A percentile compares a stretch with the other conserved stretches of the same genome.
These are phyloP conservation scores for Epichloe hybrida DNA, from an alignment of 2,329 filamentous ascomycete genomes.

Conservation along the genomic window DNA sequence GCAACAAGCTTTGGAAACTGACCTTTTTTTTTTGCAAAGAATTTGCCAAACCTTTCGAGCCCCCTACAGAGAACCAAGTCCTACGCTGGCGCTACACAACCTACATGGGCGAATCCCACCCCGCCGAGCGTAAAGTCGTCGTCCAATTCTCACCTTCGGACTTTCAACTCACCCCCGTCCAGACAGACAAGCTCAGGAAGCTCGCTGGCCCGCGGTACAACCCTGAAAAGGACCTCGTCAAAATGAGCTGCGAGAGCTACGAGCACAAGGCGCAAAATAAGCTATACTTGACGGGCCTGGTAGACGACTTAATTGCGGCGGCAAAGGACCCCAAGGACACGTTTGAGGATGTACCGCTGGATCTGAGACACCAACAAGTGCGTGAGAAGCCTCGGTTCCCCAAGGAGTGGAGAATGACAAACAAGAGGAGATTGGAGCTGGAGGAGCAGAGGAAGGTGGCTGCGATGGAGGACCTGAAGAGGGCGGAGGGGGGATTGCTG, in stretches of 20 bases:
- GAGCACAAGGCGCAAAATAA: slow-evolving; percentile 92
- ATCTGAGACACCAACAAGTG: slow-evolving; percentile 71
- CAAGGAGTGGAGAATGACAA: slow-evolving; percentile 66
- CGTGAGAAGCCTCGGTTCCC: slow-evolving; percentile 62
- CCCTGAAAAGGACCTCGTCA: slow-evolving; percentile 64
- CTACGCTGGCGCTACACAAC: slow-evolving; percentile 94
- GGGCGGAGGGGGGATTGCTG: slow-evolving; percentile 37
- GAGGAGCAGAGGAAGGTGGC: slow-evolving; percentile 42
- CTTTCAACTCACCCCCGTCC: slow-evolving; percentile 51
- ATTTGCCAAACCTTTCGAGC: slow-evolving; percentile 66
- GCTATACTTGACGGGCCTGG: slow-evolving; percentile 71
- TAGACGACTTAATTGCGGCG: slow-evolving; percentile 58
- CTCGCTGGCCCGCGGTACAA: slow-evolving; percentile 78
- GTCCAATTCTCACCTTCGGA: slow-evolving; percentile 73
- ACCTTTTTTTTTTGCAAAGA: slow-evolving; percentile 34
- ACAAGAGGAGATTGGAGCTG: slow-evolving; percentile 52
- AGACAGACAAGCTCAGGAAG: slow-evolving; percentile 75
- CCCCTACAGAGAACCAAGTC: slow-evolving; percentile 55
- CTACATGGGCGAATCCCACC: slow-evolving; percentile 89
- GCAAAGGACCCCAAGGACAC: slow-evolving; percentile 68
- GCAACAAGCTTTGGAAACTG: background rate
- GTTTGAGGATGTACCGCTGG: slow-evolving; percentile 80
- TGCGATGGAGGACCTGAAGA: slow-evolving; percentile 39
- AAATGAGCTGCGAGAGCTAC: slow-evolving; percentile 84
- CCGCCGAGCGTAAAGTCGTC: slow-evolving; percentile 85